phyloP scores from a whole-genome alignment of 2,329 filamentous ascomycete genomes.

The Colletotrichum tanaceti region DNA sequence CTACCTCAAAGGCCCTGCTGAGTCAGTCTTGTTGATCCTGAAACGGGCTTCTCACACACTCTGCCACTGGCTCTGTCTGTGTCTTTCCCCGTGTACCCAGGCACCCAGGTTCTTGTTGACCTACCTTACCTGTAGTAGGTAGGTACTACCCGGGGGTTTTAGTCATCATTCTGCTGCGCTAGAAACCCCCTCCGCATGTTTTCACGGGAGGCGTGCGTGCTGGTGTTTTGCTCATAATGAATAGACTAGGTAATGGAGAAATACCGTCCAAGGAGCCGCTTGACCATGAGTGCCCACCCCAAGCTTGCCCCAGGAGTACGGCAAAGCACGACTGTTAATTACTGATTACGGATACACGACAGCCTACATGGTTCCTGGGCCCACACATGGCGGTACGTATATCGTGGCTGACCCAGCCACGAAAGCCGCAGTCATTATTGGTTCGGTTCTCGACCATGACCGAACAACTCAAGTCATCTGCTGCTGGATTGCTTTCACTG shows the following conservation, averaged over 20 bases:
- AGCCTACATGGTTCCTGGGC: neutral
- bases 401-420: constrained; percentile 66
- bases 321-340: neutral
- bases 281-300: neutral
- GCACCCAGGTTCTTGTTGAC: too few species aligned
- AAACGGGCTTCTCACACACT: too few species aligned
- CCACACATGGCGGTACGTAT: constrained; percentile 74
- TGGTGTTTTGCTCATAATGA: too few species aligned
- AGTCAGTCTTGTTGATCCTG: too few species aligned
- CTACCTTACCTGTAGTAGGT: too few species aligned
- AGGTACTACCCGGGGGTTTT: too few species aligned
- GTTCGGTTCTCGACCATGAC: constrained; percentile 71
- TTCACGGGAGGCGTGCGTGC: neutral
- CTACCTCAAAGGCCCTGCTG: too few species aligned
- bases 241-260: too few species aligned
- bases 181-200: too few species aligned
- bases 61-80: too few species aligned
- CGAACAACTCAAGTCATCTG: constrained; percentile 54
- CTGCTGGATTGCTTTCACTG: constrained; percentile 62
- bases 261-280: neutral
- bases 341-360: neutral
- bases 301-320: neutral
- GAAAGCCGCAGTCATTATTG: constrained; percentile 65
- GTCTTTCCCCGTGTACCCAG: too few species aligned
- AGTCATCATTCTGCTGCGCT: too few species aligned